Percentiles rank a stretch among this genome's conserved stretches.
These are phyloP conservation scores for Areca catechu DNA, from an alignment of 176 grass and related monocot species.

Conservation along the genomic window DNA sequence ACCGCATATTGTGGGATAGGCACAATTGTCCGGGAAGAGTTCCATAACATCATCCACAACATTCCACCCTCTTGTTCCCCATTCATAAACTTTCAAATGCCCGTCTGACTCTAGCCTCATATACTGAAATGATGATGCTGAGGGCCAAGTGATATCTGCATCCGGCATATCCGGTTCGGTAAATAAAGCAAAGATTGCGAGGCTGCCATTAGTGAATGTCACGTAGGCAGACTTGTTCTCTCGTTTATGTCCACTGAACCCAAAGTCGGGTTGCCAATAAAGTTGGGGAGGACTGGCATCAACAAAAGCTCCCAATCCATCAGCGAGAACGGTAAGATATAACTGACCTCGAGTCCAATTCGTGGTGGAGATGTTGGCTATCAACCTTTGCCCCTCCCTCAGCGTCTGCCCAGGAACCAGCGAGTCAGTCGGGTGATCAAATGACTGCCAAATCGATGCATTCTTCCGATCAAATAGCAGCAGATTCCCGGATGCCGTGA, in stretches of 20 bases:
- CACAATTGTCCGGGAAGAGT: slow-evolving; percentile 29
- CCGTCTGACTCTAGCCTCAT: slow-evolving; percentile 57
- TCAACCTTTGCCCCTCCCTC: slow-evolving; percentile 40
- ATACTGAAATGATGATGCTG: slow-evolving; percentile 31
- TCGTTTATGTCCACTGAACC: not conserved
- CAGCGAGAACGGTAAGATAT: slow-evolving; percentile 32
- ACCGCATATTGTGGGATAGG: slow-evolving; percentile 51
- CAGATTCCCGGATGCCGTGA: slow-evolving; percentile 41
- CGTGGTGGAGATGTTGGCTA: slow-evolving; percentile 13
- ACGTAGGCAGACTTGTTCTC: slow-evolving; percentile 23
- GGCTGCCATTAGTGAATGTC: slow-evolving; percentile 40
- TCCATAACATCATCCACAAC: slow-evolving; percentile 29
- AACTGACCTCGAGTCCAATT: slow-evolving; percentile 43
- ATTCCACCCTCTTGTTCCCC: slow-evolving; percentile 15
- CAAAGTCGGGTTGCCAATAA: slow-evolving; percentile 1
- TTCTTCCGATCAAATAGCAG: slow-evolving; percentile 38
- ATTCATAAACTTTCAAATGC: slow-evolving; percentile 40
- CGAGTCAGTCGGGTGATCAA: slow-evolving; percentile 41
- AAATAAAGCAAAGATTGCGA: slow-evolving; percentile 30
- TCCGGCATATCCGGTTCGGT: slow-evolving; percentile 7
- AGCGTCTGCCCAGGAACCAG: slow-evolving; percentile 46
- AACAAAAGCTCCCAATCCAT: slow-evolving; percentile 34
- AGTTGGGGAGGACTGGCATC: slow-evolving; percentile 24
- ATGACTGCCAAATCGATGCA: slow-evolving; percentile 48
- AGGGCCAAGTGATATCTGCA: slow-evolving; percentile 13